Evolutionary conservation across 164 flowering plant species (phyloP).

Genomic region (Cinnamomum micranthum): DNA sequence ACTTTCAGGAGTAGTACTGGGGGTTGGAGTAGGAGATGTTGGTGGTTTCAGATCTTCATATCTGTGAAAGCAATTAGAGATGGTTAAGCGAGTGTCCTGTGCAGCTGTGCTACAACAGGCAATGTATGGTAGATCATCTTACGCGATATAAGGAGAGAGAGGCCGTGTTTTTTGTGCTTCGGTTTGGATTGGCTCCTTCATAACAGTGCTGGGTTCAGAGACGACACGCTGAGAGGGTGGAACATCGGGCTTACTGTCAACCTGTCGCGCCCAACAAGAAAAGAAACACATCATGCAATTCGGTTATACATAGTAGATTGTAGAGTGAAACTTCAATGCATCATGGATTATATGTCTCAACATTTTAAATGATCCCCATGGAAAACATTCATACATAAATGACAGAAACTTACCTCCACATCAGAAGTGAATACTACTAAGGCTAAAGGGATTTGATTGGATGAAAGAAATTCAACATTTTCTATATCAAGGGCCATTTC

Average conservation of each 20-base stretch:
- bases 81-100: neutral
- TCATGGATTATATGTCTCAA: too few relatives aligned
- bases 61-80: slow-evolving; percentile 9
- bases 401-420: too few relatives aligned
- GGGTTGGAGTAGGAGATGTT: slow-evolving; percentile 40
- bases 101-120: neutral
- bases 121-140: slow-evolving; percentile 20
- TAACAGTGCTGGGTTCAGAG: slow-evolving; percentile 26
- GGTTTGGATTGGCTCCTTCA: slow-evolving; percentile 30
- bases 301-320: neutral
- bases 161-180: slow-evolving; percentile 29
- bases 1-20: slow-evolving; percentile 19
- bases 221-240: slow-evolving; percentile 21
- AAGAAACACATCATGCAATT: neutral
- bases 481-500: too few relatives aligned
- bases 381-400: too few relatives aligned
- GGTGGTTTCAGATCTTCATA: slow-evolving; percentile 54
- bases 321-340: neutral
- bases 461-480: too few relatives aligned
- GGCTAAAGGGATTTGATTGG: too few relatives aligned
- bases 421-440: too few relatives aligned
- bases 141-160: slow-evolving; percentile 67
- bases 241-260: slow-evolving; percentile 20
- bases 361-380: too few relatives aligned
- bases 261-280: slow-evolving; percentile 37